phyloP scores from a whole-genome alignment of 2,329 filamentous ascomycete genomes.

The Zymoseptoria pseudotritici region DNA sequence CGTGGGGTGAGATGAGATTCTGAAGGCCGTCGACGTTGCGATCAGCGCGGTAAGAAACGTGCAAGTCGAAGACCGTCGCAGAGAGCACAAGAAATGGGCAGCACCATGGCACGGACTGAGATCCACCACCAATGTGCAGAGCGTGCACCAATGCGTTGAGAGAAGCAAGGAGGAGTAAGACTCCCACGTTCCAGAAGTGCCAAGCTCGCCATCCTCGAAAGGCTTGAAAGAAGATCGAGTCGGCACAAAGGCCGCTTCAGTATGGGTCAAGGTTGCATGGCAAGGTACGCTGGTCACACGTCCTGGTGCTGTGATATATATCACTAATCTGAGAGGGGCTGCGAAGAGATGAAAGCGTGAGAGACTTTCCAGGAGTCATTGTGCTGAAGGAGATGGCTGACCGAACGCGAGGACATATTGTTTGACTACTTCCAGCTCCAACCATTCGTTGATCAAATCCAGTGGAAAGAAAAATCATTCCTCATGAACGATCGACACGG shows the following conservation, averaged over 20 bases:
- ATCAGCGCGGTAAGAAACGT: background rate
- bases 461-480: no score
- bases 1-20: background rate
- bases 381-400: no score
- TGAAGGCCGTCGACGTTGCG: background rate
- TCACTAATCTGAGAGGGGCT: background rate
- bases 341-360: background rate
- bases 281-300: background rate
- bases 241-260: background rate
- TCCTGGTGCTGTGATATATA: background rate
- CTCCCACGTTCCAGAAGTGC: background rate
- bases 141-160: background rate
- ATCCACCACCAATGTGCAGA: background rate
- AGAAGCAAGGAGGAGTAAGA: background rate
- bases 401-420: no score
- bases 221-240: background rate
- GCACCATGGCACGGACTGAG: background rate
- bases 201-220: background rate
- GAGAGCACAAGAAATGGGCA: background rate
- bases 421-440: no score
- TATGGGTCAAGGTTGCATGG: background rate
- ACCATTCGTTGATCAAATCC: no score
- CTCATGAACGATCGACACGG: no score
- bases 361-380: no score
- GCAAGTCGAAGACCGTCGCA: background rate